Evolutionary conservation across 768 basidiomycete genomes (phyloP).

Genomic region (Pleurotus salmoneostramineus): DNA sequence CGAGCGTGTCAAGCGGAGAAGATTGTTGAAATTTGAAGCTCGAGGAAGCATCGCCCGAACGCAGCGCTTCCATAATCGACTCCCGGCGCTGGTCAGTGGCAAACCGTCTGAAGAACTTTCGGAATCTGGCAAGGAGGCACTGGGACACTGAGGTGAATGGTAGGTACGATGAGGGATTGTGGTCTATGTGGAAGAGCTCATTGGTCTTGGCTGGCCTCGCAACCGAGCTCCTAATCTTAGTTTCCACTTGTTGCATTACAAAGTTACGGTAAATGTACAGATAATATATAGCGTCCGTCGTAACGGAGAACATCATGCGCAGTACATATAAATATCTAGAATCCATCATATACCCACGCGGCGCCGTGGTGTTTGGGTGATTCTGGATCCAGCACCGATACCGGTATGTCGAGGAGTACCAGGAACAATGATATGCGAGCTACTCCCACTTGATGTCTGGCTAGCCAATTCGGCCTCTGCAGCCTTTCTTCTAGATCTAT

Average conservation of each 20-base stretch:
- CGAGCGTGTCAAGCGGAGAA: slow-evolving; percentile 60
- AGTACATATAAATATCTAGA: slow-evolving; percentile 1
- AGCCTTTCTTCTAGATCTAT: slow-evolving; percentile 58
- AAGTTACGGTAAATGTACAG: not conserved
- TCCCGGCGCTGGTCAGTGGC: too few relatives aligned
- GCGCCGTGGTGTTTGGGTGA: slow-evolving; percentile 74
- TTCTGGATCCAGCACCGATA: slow-evolving; percentile 57
- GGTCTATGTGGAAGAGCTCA: too few relatives aligned
- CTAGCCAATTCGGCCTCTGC: slow-evolving; percentile 56
- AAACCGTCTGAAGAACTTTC: too few relatives aligned
- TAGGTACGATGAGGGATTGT: not conserved
- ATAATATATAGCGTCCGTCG: not conserved
- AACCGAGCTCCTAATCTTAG: not conserved
- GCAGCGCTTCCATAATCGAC: slow-evolving; percentile 1
- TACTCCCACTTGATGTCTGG: slow-evolving; percentile 48
- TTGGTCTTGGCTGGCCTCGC: not conserved
- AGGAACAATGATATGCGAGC: slow-evolving; percentile 68
- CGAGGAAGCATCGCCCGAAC: slow-evolving; percentile 9
- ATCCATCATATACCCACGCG: slow-evolving; percentile 58
- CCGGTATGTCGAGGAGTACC: slow-evolving; percentile 77
- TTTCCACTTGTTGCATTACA: too few relatives aligned
- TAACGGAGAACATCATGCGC: not conserved
- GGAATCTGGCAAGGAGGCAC: too few relatives aligned
- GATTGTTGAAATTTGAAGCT: slow-evolving; percentile 28
- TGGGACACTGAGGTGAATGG: not conserved